Base-by-base conservation (phyloP, 352 stramenopile genomes). In the Plasmopara viticola region DNA sequence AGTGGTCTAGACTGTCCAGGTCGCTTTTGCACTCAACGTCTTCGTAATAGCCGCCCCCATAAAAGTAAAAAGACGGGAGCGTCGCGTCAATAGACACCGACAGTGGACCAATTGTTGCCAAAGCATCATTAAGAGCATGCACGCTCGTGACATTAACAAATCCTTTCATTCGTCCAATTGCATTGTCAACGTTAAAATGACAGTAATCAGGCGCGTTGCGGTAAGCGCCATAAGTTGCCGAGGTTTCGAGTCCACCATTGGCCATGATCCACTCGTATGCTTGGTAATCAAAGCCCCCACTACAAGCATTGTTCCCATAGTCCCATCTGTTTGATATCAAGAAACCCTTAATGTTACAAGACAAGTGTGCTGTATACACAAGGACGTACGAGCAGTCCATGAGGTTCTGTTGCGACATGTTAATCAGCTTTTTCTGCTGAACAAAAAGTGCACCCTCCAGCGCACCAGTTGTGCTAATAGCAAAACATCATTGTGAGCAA, bases 1-100 rank as follows among this genome's bases (percentile, higher is more conserved):
- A 95, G 66, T 98, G 92, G 55, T 97, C 87, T 12, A 97, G 70
- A 44, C 86, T 90, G 57, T 96, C 87, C n/a, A 89, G 44, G 44
- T 90, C 87, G 53, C 74, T 95, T 55, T 91, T 96, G 69, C 95
- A 98, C 20, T 71, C 66, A 0, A 70, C 56, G 42, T 96, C 82
- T 53, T 95, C 77, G 56, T 94, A 96, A 40, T 77, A 93, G 18
- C 87, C 87, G 35, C 83, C 84, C 12, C 63, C 65, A 50, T 95
- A 96, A 49, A 95, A 96, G 65, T 94, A 94, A 44, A 96, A 96
- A 20, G 78, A 89, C 41, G 80, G 79, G 38, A 78, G 68, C 30
- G 75, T 66, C 35, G 86, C 87, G 48, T 96, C 84, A 42, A 96
- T 95, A 39, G 84, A 93, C 31, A 96, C 83, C 2, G 83, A 94